Conservation (phyloP, 148 eudicot genomes). For the Rhododendron molle region DNA sequence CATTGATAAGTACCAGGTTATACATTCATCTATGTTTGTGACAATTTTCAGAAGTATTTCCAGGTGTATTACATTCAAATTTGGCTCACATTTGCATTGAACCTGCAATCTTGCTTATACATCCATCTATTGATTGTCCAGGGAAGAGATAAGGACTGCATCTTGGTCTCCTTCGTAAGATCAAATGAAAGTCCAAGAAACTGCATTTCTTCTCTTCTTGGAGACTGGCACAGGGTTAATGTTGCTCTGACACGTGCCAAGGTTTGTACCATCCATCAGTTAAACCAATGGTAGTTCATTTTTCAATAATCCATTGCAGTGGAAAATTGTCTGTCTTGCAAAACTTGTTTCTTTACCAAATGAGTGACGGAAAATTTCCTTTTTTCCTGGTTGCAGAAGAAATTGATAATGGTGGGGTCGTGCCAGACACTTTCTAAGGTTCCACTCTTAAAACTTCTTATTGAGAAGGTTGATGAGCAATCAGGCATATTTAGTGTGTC, state of each 20-base stretch:
- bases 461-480: constrained; percentile 78
- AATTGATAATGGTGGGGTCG: constrained; percentile 93
- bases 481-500: constrained; percentile 54
- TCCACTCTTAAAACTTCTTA: constrained; percentile 83
- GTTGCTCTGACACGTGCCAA: constrained; percentile 97
- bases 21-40: neutral
- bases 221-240: constrained; percentile 96
- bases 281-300: neutral
- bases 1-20: constrained; percentile 95
- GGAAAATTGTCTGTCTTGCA: neutral
- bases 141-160: constrained; percentile 98
- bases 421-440: constrained; percentile 74
- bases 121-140: constrained; percentile 20
- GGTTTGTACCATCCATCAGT: constrained; percentile 31
- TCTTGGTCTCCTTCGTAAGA: constrained; percentile 81
- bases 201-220: constrained; percentile 77
- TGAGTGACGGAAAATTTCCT: neutral
- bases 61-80: neutral
- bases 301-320: neutral
- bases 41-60: neutral
- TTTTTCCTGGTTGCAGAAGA: constrained; percentile 50
- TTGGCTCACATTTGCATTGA: neutral
- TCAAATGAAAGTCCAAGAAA: constrained; percentile 62
- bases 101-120: neutral
- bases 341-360: neutral